These are phyloP conservation scores for Penicillium cataractarum DNA, from an alignment of 495 filamentous ascomycete genomes.

Conservation along the genomic window DNA sequence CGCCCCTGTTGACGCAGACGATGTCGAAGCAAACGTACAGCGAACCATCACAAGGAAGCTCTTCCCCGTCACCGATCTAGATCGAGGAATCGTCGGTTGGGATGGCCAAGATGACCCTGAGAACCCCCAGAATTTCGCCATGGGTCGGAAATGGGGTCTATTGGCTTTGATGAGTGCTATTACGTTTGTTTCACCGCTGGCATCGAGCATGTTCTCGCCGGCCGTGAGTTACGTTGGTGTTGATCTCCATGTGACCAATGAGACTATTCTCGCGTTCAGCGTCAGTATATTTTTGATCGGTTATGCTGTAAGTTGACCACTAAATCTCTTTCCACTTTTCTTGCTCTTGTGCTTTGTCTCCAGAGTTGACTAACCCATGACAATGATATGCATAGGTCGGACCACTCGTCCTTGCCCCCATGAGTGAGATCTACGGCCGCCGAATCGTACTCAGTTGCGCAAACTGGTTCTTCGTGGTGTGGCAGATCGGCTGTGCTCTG, in stretches of 20 bases:
- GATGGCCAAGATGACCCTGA: conserved; percentile 57
- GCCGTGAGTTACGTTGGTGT: conserved; percentile 54
- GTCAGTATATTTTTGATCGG: conserved; percentile 64
- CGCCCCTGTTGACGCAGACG: neutral
- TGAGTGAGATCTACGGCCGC: conserved; percentile 62
- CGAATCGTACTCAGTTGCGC: conserved; percentile 49
- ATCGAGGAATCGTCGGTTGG: conserved; percentile 19
- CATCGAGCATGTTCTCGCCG: conserved; percentile 75
- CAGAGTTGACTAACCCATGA: neutral
- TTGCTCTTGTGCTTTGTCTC: neutral
- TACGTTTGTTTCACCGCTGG: conserved; percentile 55
- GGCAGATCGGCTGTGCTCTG: conserved; percentile 72
- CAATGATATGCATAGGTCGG: conserved; percentile 31
- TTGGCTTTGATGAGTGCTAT: conserved; percentile 41
- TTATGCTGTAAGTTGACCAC: conserved; percentile 47
- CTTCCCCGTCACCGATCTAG: conserved; percentile 17
- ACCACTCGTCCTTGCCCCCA: conserved; percentile 48
- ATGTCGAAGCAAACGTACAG: neutral
- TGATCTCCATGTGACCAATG: conserved; percentile 64
- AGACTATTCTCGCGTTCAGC: conserved; percentile 51
- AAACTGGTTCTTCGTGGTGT: conserved; percentile 56
- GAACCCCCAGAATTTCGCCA: conserved; percentile 70
- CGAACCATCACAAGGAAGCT: neutral
- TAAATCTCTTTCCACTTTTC: neutral
- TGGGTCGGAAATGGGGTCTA: conserved; percentile 42